These are phyloP conservation scores for Aspergillus niger DNA, from an alignment of 2,329 filamentous ascomycete genomes.

Conservation along the genomic window DNA sequence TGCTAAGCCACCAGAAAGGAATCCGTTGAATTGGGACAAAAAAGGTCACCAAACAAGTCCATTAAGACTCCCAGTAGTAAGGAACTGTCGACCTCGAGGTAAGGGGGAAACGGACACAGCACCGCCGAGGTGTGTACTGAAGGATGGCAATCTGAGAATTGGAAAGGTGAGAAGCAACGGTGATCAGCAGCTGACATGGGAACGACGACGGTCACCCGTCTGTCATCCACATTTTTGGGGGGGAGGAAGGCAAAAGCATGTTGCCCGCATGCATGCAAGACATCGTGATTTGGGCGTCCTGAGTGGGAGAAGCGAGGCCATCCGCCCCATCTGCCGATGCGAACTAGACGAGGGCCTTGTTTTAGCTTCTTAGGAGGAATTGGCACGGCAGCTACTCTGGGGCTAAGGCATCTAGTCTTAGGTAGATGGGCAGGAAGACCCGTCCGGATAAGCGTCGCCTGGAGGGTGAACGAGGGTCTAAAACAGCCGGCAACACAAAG, in stretches of 20 bases:
- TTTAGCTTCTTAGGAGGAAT: slow-evolving; percentile 10
- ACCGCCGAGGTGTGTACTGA: background rate
- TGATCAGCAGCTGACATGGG: slow-evolving; percentile 10
- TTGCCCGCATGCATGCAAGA: slow-evolving; percentile 21
- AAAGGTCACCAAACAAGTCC: background rate
- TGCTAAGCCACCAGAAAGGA: background rate
- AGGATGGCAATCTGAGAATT: background rate
- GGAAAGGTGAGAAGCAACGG: slow-evolving; percentile 13
- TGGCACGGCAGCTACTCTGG: slow-evolving; percentile 3
- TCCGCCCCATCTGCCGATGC: slow-evolving; percentile 16
- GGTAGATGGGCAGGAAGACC: slow-evolving; percentile 7
- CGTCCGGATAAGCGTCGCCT: background rate
- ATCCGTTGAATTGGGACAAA: background rate
- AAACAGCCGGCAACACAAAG: background rate
- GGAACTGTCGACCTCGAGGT: background rate
- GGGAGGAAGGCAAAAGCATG: slow-evolving; percentile 13
- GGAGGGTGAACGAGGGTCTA: background rate
- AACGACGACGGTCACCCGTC: slow-evolving; percentile 10
- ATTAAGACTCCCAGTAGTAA: background rate
- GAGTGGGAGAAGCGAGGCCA: slow-evolving; percentile 9
- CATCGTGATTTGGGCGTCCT: slow-evolving; percentile 17
- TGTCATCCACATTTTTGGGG: slow-evolving; percentile 5
- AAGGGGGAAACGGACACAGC: background rate
- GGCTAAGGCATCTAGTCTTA: background rate
- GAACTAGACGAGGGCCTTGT: slow-evolving; percentile 13